Evolutionary conservation across 495 filamentous ascomycete species (phyloP).

Genomic region (Neurospora pannonica): DNA sequence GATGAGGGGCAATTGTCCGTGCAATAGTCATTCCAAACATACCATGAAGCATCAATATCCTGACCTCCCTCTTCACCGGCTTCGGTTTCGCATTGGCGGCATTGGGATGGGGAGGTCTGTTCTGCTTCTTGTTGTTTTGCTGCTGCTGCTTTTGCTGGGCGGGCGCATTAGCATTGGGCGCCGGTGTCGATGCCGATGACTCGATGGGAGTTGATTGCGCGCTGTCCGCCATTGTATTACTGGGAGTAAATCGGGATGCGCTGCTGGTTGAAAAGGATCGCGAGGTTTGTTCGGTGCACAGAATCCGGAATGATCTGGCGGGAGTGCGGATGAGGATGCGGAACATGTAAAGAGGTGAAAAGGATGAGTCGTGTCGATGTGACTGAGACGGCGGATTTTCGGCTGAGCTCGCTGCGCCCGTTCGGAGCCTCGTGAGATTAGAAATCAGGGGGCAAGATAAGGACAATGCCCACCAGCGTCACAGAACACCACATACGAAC

Average conservation of each 20-base stretch:
- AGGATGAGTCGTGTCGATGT: background rate
- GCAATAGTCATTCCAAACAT: background rate
- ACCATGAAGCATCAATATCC: constrained; percentile 53
- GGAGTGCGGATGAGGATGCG: background rate
- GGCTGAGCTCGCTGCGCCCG: background rate
- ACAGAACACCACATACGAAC: background rate
- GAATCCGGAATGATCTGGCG: background rate
- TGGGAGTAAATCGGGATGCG: background rate
- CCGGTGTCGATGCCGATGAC: background rate
- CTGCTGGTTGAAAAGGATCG: background rate
- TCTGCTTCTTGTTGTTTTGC: background rate
- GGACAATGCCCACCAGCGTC: background rate
- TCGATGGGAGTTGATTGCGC: background rate
- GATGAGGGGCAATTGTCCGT: background rate
- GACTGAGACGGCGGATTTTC: background rate
- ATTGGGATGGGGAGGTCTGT: background rate
- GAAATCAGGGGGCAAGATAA: background rate
- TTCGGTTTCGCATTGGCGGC: constrained; percentile 4
- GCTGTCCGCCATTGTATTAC: background rate
- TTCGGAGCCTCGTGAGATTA: background rate
- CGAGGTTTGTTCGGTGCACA: background rate
- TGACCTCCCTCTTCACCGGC: constrained; percentile 32
- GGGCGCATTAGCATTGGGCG: background rate
- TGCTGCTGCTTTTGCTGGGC: constrained; percentile 2
- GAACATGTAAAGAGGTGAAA: background rate